Percentiles rank a stretch among this genome's conserved stretches.
Evolutionary conservation across 1,284 basidiomycete species (phyloP).

Genomic region (Heimioporus retisporus): DNA sequence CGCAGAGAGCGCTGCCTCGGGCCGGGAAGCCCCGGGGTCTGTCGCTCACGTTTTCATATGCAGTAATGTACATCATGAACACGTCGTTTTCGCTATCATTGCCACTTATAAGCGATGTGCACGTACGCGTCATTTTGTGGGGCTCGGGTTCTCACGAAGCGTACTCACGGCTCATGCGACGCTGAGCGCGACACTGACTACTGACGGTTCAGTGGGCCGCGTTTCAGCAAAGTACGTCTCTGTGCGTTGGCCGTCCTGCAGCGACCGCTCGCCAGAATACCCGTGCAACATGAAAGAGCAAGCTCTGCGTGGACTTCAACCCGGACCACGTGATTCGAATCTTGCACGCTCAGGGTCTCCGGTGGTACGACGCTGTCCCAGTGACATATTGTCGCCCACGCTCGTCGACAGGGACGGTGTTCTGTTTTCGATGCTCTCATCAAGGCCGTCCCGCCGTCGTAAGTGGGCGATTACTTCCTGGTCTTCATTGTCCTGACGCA

Average conservation of each 20-base stretch:
- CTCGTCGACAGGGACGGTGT: conserved; percentile 65
- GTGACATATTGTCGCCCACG: conserved; percentile 70
- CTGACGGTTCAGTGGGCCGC: conserved; percentile 28
- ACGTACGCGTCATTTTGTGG: too few species aligned
- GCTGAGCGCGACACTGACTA: too few species aligned
- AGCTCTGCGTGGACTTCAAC: conserved; percentile 70
- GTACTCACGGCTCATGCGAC: background rate
- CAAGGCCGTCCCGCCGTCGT: conserved; percentile 82
- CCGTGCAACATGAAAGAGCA: conserved; percentile 88
- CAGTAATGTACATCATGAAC: too few species aligned
- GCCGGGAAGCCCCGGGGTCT: too few species aligned
- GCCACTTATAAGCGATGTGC: too few species aligned
- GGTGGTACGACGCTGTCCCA: conserved; percentile 68
- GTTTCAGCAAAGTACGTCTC: conserved; percentile 65
- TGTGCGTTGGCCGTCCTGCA: too few species aligned
- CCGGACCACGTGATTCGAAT: conserved; percentile 73
- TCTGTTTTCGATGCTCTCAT: conserved; percentile 68
- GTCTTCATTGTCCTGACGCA: conserved; percentile 9
- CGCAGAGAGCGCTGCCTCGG: too few species aligned
- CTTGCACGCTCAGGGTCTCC: conserved; percentile 67
- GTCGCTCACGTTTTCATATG: too few species aligned
- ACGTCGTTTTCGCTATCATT: too few species aligned
- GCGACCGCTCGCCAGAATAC: conserved; percentile 58
- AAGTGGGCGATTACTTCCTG: conserved; percentile 37
- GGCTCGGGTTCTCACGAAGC: conserved; percentile 58